Evolutionary conservation across 352 stramenopile species (phyloP), one percentile per base, ranked within the genome.

Genomic region (Globisporangium sylvaticum): DNA sequence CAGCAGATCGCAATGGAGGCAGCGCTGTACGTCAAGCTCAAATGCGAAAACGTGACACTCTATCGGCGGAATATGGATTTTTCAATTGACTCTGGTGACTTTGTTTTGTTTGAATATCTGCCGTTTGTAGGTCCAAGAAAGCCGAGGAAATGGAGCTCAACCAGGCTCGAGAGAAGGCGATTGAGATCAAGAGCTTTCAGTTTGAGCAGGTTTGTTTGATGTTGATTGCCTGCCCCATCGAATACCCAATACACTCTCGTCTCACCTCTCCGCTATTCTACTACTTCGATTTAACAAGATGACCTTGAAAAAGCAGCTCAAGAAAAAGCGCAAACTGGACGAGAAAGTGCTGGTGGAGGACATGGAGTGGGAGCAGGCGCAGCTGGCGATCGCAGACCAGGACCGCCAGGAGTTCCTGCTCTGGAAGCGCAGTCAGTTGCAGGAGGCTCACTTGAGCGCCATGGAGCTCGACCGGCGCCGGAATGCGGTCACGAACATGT

Each of bases 321-420:
- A 67, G 24, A 64, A 44, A 2, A 73, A 82, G 31, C 67, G 65
- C 8, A 74, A 71, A 58, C 50, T 83, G 3, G 75, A 82, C 22
- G 65, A 62, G 7, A 59, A 71, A 22, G 56, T 65, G 31, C 15
- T 81, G 18, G 58, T 60, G 0, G 70, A 84, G 58, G 68, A 80
- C 46, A 60, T 84, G 14, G 75, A 72, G 48, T 82, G 77, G 74
- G 77, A 84, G 24, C 69, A 67, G 4, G 60, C 70, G 34, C 74
- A 82, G 56, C 58, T 76, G 9, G 63, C 66, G 20, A 22, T 76
- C 37, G 58, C 55, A 8, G 64, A 70, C 22, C 57, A 73, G 22
- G 44, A 70, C 18, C 55, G 60, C 1, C 56, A 62, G 4, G 58
- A 66, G 3, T 55, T 59, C 9, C 31, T 61, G 42, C 29, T 56